A percentile compares a stretch with the other conserved stretches of the same genome.
These are phyloP conservation scores for Fusarium zealandicum DNA, from an alignment of 2,329 filamentous ascomycete species.

Conservation along the genomic window DNA sequence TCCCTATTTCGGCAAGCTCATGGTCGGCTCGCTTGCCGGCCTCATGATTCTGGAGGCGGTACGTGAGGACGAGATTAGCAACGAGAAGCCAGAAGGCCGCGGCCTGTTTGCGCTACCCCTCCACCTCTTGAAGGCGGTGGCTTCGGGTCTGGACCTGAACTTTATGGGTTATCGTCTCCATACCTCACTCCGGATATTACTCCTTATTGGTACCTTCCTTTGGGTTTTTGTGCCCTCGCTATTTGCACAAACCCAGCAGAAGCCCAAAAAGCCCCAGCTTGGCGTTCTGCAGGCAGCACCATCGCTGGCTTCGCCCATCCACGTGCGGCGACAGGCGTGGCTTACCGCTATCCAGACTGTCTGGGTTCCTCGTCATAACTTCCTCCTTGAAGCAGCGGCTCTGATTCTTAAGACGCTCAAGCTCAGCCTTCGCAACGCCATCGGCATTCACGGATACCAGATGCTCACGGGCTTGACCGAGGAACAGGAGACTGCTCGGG, in stretches of 20 bases:
- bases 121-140: constrained; percentile 60
- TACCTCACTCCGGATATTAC: constrained; percentile 59
- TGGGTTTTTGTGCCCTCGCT: constrained; percentile 64
- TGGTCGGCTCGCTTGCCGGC: constrained; percentile 91
- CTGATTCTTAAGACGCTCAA: constrained; percentile 82
- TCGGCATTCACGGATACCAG: constrained; percentile 80
- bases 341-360: constrained; percentile 91
- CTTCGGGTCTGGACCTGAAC: constrained; percentile 58
- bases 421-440: constrained; percentile 77
- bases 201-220: constrained; percentile 61
- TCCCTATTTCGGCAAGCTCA: constrained; percentile 76
- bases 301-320: constrained; percentile 80
- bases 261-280: constrained; percentile 59
- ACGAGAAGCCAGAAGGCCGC: constrained; percentile 68
- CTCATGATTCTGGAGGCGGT: constrained; percentile 91
- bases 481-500: constrained; percentile 83
- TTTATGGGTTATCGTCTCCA: constrained; percentile 63
- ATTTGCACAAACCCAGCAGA: constrained; percentile 54
- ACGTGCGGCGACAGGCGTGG: constrained; percentile 89
- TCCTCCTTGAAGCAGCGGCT: constrained; percentile 84
- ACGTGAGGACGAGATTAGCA: constrained; percentile 69
- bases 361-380: constrained; percentile 87
- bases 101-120: constrained; percentile 72
- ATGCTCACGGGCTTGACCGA: constrained; percentile 80
- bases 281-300: constrained; percentile 62